Percentiles rank a stretch among this genome's conserved stretches.
Evolutionary conservation across 306 rosid species (phyloP).

Genomic region (Senna tora): DNA sequence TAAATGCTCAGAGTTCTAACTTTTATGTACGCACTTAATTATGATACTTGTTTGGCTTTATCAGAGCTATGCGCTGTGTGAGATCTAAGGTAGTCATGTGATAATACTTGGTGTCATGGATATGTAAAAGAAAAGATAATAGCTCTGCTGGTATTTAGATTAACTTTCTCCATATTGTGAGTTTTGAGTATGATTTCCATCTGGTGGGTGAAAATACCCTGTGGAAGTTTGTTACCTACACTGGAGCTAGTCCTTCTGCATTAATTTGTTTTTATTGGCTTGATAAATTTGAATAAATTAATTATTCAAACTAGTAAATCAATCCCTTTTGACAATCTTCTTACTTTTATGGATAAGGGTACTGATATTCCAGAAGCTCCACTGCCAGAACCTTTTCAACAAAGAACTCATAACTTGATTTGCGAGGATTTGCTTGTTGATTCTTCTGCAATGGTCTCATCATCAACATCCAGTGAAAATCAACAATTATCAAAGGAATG

Average conservation of each 20-base stretch:
- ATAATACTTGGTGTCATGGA: conserved; percentile 16
- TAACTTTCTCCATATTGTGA: not conserved
- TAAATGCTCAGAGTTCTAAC: not conserved
- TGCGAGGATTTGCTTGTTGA: conserved; percentile 40
- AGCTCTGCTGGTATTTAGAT: not conserved
- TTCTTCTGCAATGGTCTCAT: conserved; percentile 28
- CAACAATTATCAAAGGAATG: conserved; percentile 39
- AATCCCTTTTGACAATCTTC: not conserved
- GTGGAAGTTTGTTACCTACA: conserved; percentile 19
- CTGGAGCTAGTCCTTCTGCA: conserved; percentile 24
- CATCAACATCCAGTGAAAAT: conserved; percentile 38
- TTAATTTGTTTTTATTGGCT: conserved; percentile 14
- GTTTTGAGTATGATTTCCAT: conserved; percentile 3
- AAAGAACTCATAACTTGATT: conserved; percentile 36
- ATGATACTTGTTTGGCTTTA: not conserved
- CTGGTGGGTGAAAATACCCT: not conserved
- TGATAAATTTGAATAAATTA: conserved; percentile 12
- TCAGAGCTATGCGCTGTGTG: conserved; percentile 7
- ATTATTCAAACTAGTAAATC: conserved; percentile 16
- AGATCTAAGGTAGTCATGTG: conserved; percentile 17
- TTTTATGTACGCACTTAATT: too few relatives aligned
- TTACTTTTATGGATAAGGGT: conserved; percentile 44
- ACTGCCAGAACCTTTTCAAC: conserved; percentile 64
- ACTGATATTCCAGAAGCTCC: conserved; percentile 67
- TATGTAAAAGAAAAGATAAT: conserved; percentile 1